phyloP scores from a whole-genome alignment of 2,329 filamentous ascomycete genomes.

The Dactylonectria macrodidyma region DNA sequence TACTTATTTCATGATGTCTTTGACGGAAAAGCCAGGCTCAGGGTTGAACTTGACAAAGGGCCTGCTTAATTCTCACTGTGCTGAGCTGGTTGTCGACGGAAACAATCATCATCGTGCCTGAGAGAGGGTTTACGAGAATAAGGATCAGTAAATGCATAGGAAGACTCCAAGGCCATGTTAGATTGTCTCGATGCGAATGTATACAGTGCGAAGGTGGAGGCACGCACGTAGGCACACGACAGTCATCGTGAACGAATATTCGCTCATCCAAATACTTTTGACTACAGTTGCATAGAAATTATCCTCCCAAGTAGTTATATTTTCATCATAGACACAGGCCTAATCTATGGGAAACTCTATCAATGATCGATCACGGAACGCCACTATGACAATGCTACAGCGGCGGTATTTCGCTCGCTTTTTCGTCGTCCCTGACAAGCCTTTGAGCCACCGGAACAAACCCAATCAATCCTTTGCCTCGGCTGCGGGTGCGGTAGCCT shows the following conservation, averaged over 20 bases:
- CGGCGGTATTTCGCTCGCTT: slow-evolving; percentile 39
- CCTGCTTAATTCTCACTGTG: too few species aligned
- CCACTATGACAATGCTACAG: slow-evolving; percentile 39
- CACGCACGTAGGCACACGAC: too few species aligned
- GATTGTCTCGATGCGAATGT: too few species aligned
- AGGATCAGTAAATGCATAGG: too few species aligned
- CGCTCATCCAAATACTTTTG: not conserved
- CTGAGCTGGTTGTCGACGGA: too few species aligned
- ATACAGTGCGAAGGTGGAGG: too few species aligned
- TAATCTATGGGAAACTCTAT: slow-evolving; percentile 30
- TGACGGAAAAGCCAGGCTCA: too few species aligned
- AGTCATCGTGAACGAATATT: not conserved
- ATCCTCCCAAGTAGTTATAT: slow-evolving; percentile 19
- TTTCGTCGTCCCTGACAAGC: slow-evolving; percentile 20
- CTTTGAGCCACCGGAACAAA: not conserved
- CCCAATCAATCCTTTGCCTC: slow-evolving; percentile 44
- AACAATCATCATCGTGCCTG: too few species aligned
- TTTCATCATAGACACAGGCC: slow-evolving; percentile 28
- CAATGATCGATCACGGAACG: slow-evolving; percentile 39
- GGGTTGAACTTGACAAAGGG: too few species aligned
- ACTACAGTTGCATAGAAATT: not conserved
- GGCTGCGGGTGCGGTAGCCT: slow-evolving; percentile 43
- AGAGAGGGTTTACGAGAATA: too few species aligned
- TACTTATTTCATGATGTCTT: not conserved
- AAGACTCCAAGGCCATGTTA: not conserved